A percentile compares a stretch with the other conserved stretches of the same genome.
Conservation (phyloP, 2,329 filamentous ascomycete genomes). For the Diaporthe vaccinii region DNA sequence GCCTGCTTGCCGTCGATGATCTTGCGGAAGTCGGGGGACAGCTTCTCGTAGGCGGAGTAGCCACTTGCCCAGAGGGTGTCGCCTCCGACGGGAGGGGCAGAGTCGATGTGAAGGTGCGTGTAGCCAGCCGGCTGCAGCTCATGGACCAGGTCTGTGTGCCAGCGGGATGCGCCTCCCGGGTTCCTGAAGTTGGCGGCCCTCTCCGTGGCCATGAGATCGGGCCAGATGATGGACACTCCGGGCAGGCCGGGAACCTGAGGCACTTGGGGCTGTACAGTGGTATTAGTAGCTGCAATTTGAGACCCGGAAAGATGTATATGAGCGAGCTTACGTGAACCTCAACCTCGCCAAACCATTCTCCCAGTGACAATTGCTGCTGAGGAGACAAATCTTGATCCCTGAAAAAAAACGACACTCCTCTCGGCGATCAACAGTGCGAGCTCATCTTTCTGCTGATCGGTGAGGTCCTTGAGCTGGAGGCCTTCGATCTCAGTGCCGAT, state of each 20-base stretch:
- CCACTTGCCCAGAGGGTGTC: conserved; percentile 81
- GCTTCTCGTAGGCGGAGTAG: conserved; percentile 80
- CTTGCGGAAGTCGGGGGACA: conserved; percentile 77
- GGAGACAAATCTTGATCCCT: conserved; percentile 73
- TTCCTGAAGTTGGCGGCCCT: conserved; percentile 72
- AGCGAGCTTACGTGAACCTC: conserved; percentile 73
- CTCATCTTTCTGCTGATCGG: conserved; percentile 70
- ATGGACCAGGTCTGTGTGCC: conserved; percentile 80
- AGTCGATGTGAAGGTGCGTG: conserved; percentile 79
- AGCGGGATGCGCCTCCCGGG: conserved; percentile 76
- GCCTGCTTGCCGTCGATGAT: conserved; percentile 77
- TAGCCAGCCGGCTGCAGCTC: conserved; percentile 79
- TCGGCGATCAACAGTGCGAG: conserved; percentile 74
- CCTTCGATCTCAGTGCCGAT: conserved; percentile 77
- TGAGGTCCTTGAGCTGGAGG: conserved; percentile 73
- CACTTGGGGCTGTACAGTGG: conserved; percentile 70
- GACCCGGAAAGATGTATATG: no score
- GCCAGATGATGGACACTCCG: conserved; percentile 79
- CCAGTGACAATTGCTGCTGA: conserved; percentile 73
- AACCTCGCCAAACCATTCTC: conserved; percentile 74
- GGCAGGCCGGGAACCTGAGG: conserved; percentile 77
- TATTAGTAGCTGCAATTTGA: background rate
- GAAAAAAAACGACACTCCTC: conserved; percentile 75
- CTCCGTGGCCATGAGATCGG: conserved; percentile 75
- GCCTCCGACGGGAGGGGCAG: conserved; percentile 73